Evolutionary conservation across 768 basidiomycete genomes (phyloP).

Genomic region (Hygrophoropsis aurantiaca): DNA sequence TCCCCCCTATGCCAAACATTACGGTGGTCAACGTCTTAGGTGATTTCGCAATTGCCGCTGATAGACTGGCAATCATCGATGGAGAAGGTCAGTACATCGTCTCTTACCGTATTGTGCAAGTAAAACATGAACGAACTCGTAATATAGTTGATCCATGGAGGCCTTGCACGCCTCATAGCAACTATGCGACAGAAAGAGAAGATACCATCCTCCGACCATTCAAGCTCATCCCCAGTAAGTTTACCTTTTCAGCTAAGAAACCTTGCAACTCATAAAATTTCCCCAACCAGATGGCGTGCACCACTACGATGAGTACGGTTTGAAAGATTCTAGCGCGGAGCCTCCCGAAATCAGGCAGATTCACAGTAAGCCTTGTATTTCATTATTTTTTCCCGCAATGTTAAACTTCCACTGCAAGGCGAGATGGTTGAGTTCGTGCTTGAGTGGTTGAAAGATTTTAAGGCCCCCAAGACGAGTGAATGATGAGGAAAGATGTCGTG

Average conservation of each 20-base stretch:
- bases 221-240: conserved; percentile 81
- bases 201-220: conserved; percentile 80
- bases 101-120: too few species aligned
- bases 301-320: conserved; percentile 71
- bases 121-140: neutral
- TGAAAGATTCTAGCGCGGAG: conserved; percentile 57
- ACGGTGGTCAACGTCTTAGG: conserved; percentile 81
- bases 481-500: too few species aligned
- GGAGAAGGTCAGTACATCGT: conserved; percentile 74
- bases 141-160: conserved; percentile 84
- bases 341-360: conserved; percentile 78
- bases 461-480: conserved; percentile 3
- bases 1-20: conserved; percentile 77
- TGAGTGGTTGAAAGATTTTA: conserved; percentile 63
- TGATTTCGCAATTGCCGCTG: conserved; percentile 78
- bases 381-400: too few species aligned
- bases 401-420: neutral
- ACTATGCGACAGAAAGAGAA: conserved; percentile 61
- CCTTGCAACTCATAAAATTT: neutral
- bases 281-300: conserved; percentile 62
- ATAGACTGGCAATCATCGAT: conserved; percentile 85
- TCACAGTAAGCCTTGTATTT: conserved; percentile 38
- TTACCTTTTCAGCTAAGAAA: neutral
- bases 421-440: conserved; percentile 80
- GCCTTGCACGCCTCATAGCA: conserved; percentile 80